phyloP scores from a whole-genome alignment of 805 yeast species.

The Candida montana region DNA sequence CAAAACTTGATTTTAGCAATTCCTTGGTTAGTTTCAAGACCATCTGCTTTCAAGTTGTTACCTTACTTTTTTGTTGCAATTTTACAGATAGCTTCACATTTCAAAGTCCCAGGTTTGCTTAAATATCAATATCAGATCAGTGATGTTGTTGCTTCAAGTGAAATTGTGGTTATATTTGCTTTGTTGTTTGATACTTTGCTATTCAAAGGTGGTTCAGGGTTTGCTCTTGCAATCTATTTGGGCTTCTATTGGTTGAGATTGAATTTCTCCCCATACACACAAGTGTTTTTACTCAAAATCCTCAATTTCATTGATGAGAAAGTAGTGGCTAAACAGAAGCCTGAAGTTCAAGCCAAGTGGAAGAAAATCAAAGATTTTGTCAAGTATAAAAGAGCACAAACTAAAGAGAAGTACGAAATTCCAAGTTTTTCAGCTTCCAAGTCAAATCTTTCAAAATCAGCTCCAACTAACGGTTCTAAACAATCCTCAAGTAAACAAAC shows the following conservation, averaged over 20 bases:
- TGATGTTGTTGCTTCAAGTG: conserved; percentile 53
- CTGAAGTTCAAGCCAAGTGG: conserved; percentile 32
- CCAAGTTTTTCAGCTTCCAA: neutral
- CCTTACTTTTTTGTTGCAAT: conserved; percentile 56
- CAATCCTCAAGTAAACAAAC: neutral
- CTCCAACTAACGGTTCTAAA: too few species aligned
- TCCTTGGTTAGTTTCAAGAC: conserved; percentile 60
- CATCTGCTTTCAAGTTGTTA: conserved; percentile 56
- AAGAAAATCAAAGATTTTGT: conserved; percentile 34
- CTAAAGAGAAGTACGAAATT: conserved; percentile 20
- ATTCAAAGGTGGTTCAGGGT: conserved; percentile 62
- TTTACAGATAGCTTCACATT: conserved; percentile 45
- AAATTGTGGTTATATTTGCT: conserved; percentile 47
- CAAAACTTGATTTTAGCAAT: conserved; percentile 54
- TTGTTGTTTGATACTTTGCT: conserved; percentile 56
- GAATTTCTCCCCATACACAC: conserved; percentile 42
- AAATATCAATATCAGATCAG: conserved; percentile 36
- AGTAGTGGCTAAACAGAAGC: conserved; percentile 28
- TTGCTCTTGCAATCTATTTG: conserved; percentile 51
- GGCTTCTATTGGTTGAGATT: conserved; percentile 69
- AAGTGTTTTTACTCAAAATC: conserved; percentile 28
- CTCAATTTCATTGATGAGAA: conserved; percentile 27
- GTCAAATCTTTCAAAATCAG: neutral
- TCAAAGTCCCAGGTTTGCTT: conserved; percentile 37
- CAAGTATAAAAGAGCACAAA: conserved; percentile 34